Base-by-base conservation (phyloP, 306 rosid species). In the Inga leiocalycina region DNA sequence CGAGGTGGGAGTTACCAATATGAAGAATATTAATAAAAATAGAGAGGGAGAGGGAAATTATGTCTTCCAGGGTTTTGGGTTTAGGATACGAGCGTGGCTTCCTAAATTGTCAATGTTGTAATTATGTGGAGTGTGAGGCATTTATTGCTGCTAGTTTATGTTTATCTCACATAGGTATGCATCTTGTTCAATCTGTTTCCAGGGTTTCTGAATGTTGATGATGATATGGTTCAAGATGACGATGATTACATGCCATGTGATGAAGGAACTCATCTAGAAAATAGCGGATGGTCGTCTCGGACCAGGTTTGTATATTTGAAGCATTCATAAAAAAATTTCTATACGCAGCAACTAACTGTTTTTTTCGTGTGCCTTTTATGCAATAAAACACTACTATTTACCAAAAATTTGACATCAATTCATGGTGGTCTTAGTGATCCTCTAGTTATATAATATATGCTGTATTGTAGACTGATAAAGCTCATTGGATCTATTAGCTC, bases 231-330 rank as follows among this genome's bases (percentile, higher is more conserved):
- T 75, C 97, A 91, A 79, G 97, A 85, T 43, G 90, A 88, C 0
- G 97, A 89, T 74, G 95, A 92, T 70, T 80, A 57, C 85, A 59
- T 81, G 61, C 89, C 89, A 49, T 48, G 77, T 81, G 87, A 91
- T 39, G 97, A 88, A 87, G 99, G 95, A 71, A 69, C 91, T 54
- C 82, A 87, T 80, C 85, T 91, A 61, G 99, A 96, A 75, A 94
- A 94, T 86, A 92, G 91, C 61, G 99, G 99, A 85, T 97, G 99
- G 99, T 97, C 99, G 85, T 97, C 97, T 74, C 97, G 99, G 41
- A 94, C 98, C 88, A 92, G 99, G 99, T 91, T 22, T 80, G 91
- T 83, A 81, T 84, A 68, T 78, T 56, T 68, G 54, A 82, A 77
- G 64, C 82, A 80, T 76, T 72, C 14, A 62, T 46, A 44, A 32